Percentiles rank a stretch among this genome's conserved stretches.
Conservation (phyloP, 371 early-diverging fungal species). For the Actinomortierella wolfii region DNA sequence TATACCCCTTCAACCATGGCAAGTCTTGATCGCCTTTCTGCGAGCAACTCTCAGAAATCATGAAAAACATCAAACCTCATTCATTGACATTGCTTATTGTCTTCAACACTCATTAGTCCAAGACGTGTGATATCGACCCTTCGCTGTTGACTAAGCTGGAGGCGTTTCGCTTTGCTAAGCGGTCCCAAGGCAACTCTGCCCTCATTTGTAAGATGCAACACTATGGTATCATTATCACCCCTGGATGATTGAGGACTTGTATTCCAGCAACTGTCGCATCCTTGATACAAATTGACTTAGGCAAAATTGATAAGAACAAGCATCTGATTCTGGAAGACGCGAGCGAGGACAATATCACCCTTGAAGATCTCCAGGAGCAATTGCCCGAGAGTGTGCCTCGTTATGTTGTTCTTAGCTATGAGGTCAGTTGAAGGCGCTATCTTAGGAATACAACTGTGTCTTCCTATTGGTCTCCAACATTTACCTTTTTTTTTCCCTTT, state of each 20-base stretch:
- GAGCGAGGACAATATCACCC: constrained; percentile 50
- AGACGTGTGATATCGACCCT: constrained; percentile 65
- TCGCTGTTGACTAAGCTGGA: constrained; percentile 59
- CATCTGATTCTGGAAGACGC: constrained; percentile 62
- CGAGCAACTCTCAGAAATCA: too few species aligned
- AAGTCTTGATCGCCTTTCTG: too few species aligned
- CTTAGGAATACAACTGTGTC: background rate
- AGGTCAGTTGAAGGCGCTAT: constrained; percentile 40
- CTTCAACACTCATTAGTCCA: constrained; percentile 5
- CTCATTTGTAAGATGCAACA: constrained; percentile 61
- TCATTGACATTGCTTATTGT: too few species aligned
- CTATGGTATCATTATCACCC: too few species aligned
- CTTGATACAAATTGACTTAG: constrained; percentile 31
- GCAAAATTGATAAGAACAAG: constrained; percentile 60
- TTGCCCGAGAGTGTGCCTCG: constrained; percentile 74
- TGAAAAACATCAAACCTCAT: too few species aligned
- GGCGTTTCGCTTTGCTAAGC: constrained; percentile 63
- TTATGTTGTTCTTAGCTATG: constrained; percentile 70
- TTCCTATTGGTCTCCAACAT: background rate
- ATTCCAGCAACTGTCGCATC: background rate
- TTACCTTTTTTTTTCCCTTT: background rate
- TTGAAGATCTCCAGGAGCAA: constrained; percentile 67
- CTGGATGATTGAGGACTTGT: constrained; percentile 2
- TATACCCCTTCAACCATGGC: too few species aligned
- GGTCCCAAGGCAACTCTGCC: constrained; percentile 59